phyloP scores from a whole-genome alignment of 139 green algal genomes.

The Gonium pectorale region DNA sequence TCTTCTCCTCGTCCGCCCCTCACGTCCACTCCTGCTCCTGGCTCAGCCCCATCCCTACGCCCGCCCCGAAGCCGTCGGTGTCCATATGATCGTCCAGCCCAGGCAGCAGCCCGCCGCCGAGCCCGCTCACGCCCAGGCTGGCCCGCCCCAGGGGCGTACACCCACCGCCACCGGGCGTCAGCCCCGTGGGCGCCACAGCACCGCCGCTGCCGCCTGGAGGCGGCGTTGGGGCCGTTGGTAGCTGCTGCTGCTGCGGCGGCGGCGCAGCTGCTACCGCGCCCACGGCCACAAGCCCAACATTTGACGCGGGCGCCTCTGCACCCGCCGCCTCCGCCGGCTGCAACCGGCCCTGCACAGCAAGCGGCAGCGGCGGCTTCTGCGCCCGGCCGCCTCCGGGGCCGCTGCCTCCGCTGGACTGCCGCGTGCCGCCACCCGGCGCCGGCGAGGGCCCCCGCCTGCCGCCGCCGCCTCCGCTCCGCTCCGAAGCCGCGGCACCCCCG shows the following conservation, averaged over 20 bases:
- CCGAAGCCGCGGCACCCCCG: neutral
- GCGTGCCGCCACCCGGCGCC: neutral
- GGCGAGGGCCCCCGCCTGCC: neutral
- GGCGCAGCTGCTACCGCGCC: no score
- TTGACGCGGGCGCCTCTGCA: no score
- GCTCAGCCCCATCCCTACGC: neutral
- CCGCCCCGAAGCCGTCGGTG: neutral
- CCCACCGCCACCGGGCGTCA: no score
- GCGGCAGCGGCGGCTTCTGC: neutral
- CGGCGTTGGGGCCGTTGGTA: no score
- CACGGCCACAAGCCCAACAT: no score
- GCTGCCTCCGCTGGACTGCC: neutral
- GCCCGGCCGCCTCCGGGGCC: neutral
- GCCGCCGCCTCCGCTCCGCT: neutral
- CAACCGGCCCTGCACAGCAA: no score
- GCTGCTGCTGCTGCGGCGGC: no score
- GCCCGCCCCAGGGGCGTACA: no score
- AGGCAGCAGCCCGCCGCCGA: neutral
- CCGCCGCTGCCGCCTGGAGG: no score
- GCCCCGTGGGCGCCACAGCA: no score
- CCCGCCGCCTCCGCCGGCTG: no score
- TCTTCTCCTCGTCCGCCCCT: no score
- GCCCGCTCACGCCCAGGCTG: neutral
- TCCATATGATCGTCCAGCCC: neutral
- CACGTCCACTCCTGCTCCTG: conserved; percentile 4